phyloP scores from a whole-genome alignment of 768 basidiomycete genomes.

The Suillus subaureus region DNA sequence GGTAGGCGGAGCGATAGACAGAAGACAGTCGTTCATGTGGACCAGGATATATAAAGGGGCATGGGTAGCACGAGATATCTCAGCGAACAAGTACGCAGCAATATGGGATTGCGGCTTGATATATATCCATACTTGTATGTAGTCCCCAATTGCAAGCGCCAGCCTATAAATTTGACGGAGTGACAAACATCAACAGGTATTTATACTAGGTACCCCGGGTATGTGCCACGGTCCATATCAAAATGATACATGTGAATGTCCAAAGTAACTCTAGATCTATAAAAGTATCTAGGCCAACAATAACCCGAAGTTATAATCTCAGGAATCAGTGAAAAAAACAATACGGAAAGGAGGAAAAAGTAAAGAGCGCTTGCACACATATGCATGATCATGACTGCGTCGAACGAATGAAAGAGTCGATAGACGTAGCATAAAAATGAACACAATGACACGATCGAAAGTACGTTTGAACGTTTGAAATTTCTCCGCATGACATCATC shows the following conservation, averaged over 20 bases:
- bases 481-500: neutral
- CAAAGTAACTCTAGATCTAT: neutral
- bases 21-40: neutral
- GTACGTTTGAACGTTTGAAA: neutral
- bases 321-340: neutral
- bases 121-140: too few species aligned
- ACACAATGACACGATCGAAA: neutral
- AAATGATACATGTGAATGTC: constrained; percentile 4
- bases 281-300: neutral
- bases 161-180: neutral
- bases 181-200: neutral
- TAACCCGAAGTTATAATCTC: neutral
- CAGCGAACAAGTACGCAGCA: neutral
- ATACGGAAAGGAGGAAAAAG: neutral
- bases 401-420: neutral
- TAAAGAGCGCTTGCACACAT: neutral
- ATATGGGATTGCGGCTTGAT: neutral
- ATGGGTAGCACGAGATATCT: neutral
- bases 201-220: too few species aligned
- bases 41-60: neutral
- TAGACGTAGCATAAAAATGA: neutral
- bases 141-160: neutral
- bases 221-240: neutral
- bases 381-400: neutral
- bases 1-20: neutral